phyloP scores from a whole-genome alignment of 371 early-diverging fungal genomes.

The Entomophthora muscae region DNA sequence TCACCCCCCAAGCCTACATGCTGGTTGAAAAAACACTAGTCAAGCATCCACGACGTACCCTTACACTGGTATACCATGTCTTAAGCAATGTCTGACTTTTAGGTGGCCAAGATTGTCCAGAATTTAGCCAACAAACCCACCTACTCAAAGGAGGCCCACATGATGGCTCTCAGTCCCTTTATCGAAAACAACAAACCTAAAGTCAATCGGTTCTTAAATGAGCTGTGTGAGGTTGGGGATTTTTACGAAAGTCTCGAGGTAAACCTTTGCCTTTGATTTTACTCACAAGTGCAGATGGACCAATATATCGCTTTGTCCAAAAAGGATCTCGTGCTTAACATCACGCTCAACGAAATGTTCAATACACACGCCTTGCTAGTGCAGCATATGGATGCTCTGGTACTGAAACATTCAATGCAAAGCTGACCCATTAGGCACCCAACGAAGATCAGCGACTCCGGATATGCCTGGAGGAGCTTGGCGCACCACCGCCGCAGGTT shows the following conservation, averaged over 20 bases:
- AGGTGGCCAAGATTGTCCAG: slow-evolving; percentile 80
- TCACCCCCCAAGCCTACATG: slow-evolving; percentile 89
- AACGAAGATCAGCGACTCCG: slow-evolving; percentile 63
- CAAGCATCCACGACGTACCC: slow-evolving; percentile 62
- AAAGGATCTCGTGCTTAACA: slow-evolving; percentile 70
- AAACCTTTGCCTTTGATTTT: not conserved
- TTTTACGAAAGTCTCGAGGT: slow-evolving; percentile 85
- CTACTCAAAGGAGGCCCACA: slow-evolving; percentile 80
- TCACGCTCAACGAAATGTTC: slow-evolving; percentile 85
- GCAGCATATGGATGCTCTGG: slow-evolving; percentile 61
- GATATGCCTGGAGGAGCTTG: slow-evolving; percentile 57
- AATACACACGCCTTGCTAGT: slow-evolving; percentile 67
- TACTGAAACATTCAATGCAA: slow-evolving; percentile 11
- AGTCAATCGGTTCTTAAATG: slow-evolving; percentile 71
- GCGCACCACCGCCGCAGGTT: slow-evolving; percentile 54
- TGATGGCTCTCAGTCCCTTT: slow-evolving; percentile 75
- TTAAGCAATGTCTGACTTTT: slow-evolving; percentile 1
- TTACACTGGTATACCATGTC: slow-evolving; percentile 49
- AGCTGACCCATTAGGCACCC: slow-evolving; percentile 26
- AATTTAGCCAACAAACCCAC: slow-evolving; percentile 88
- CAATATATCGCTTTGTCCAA: slow-evolving; percentile 89
- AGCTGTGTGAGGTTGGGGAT: slow-evolving; percentile 85
- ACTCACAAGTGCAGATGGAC: slow-evolving; percentile 45
- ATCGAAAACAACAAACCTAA: slow-evolving; percentile 71
- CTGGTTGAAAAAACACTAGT: slow-evolving; percentile 66